Evolutionary conservation across 2,329 filamentous ascomycete genomes (phyloP), one percentile per base, ranked within the genome.

Genomic region (Lasiodiplodia gonubiensis): DNA sequence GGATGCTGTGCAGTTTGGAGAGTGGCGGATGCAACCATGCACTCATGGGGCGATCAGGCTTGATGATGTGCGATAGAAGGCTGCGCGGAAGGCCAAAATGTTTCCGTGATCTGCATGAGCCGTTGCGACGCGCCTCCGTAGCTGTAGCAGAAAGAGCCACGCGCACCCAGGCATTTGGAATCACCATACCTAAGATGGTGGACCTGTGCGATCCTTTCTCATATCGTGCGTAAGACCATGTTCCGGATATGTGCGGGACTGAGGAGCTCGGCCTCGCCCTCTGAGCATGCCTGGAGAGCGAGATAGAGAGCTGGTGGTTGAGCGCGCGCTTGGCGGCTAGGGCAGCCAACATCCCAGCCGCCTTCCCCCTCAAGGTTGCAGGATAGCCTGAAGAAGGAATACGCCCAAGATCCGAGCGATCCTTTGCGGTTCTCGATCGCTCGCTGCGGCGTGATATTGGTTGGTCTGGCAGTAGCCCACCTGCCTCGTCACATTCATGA

Each of bases 91-190:
- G 23, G 55, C 23, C 57, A 33, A 27, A 61, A 49, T 61, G 57
- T 61, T 61, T 61, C 57, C 57, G 39, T 48, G 57, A 61, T 61
- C 39, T 61, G 57, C 57, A 61, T 42, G 37, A 61, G 39, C 57
- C 57, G 39, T 49, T 61, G n/a, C 57, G 57, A 49, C 57, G 27
- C 25, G 18, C 25, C 42, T 30, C 57, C 46, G 57, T 33, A 61
- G 57, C 23, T 48, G 57, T 61, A 61, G 57, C 57, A 61, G 57
- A 61, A 49, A 4, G 37, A 49, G 57, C 57, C 57, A 61, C 25
- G 25, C 25, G 30, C 8, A 25, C 49, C 39, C 57, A 10, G 23
- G 23, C 57, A 61, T 61, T 61, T 61, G 57, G 57, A 61, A 61
- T 61, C 37, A 48, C 25, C 35, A 18, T 49, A 49, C 39, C 57